These are phyloP conservation scores for Aspergillus ochraceus DNA, from an alignment of 2,329 filamentous ascomycete species.

Conservation along the genomic window DNA sequence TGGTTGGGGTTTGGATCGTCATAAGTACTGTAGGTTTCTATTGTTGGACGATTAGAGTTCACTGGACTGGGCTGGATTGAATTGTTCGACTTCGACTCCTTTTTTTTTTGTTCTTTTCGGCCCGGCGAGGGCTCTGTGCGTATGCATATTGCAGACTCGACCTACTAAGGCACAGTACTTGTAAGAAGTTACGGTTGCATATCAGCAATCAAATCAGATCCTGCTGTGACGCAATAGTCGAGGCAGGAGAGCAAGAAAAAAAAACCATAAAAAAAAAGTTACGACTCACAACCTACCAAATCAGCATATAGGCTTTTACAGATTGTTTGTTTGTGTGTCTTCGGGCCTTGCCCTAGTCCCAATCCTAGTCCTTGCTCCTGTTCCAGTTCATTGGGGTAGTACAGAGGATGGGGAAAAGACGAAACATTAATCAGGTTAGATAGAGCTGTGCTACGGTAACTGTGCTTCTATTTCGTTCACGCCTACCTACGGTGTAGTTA, in stretches of 20 bases:
- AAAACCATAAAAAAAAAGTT: no score
- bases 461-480: not conserved
- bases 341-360: not conserved
- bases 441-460: not conserved
- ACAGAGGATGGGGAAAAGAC: not conserved
- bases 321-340: no score
- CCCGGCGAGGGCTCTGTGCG: not conserved
- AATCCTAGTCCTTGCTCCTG: no score
- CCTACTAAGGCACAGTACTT: not conserved
- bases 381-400: not conserved
- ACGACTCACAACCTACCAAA: no score
- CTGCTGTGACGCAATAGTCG: not conserved
- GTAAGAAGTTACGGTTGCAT: not conserved
- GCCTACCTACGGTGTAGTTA: no score
- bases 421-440: not conserved
- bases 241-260: not conserved
- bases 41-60: not conserved
- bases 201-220: constrained; percentile 5
- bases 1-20: no score
- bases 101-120: constrained; percentile 2
- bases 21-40: not conserved
- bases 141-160: not conserved
- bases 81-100: not conserved
- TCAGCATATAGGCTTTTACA: no score
- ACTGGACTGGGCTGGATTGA: not conserved